Conservation (phyloP, 257 asterid genomes). For the Solanum ossicruentum region DNA sequence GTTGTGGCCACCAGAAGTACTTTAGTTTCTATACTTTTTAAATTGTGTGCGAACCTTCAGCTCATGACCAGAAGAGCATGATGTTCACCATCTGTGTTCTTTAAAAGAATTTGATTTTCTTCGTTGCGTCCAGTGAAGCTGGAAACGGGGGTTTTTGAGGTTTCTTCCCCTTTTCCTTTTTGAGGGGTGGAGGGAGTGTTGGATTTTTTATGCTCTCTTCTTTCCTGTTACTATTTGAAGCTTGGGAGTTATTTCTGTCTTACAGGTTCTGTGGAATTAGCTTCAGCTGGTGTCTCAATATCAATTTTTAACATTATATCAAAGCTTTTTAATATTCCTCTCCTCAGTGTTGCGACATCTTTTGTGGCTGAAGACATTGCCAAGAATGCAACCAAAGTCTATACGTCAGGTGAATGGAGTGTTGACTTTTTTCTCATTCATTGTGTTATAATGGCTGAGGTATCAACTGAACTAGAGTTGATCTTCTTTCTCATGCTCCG, state of each 20-base stretch:
- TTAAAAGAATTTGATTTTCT: neutral
- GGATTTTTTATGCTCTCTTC: neutral
- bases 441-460: neutral
- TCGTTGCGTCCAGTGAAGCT: neutral
- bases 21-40: neutral
- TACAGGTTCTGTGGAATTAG: conserved; percentile 82
- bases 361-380: conserved; percentile 94
- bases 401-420: conserved; percentile 36
- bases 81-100: neutral
- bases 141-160: neutral
- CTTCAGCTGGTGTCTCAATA: conserved; percentile 90
- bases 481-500: neutral
- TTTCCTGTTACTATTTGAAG: neutral
- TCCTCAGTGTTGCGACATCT: conserved; percentile 87
- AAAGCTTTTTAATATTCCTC: conserved; percentile 84
- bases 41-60: neutral
- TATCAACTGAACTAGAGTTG: neutral
- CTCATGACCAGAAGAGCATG: neutral
- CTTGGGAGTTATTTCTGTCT: neutral
- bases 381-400: conserved; percentile 36
- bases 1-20: neutral
- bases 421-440: neutral
- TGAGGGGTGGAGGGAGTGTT: neutral
- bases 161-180: neutral
- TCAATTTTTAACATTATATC: conserved; percentile 77